Base-by-base conservation (phyloP, 345 rosid species). In the Kernera saxatilis region DNA sequence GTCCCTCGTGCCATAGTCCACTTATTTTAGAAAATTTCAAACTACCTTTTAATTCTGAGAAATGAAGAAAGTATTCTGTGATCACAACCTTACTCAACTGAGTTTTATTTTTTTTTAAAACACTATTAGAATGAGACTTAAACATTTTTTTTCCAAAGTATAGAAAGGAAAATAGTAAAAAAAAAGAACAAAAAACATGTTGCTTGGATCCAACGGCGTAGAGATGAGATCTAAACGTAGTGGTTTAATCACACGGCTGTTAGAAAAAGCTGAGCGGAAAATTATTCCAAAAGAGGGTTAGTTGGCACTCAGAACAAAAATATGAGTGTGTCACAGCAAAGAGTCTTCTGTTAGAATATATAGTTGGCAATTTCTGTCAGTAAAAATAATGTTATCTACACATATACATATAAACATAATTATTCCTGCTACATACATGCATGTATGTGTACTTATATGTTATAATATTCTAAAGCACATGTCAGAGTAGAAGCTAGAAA, bases 311-410 rank as follows among this genome's bases (percentile, higher is more conserved):
- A 60, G 75, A 83, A 69, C 66, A 61, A 69, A 74, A 77, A 82
- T 69, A 78, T 70, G 83, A 80, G 89, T 88, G 90, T 80, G 87
- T 80, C 84, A 88, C 94, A 90, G 89, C 89, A 79, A 83, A 82
- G 82, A 84, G 79, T 68, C 84, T 79, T 71, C 85, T 80, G 81
- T 70, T 77, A 81, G 77, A 80, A 83, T 81, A 83, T 68, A 32
- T 70, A 76, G 93, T 86, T 86, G 95, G 92, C 89, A 82, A 81
- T 52, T 79, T 66, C 75, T 87, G 98, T 87, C 89, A 82, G 96
- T 82, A 60, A 81, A 71, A 76, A 73, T 44, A 57, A 32, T 71
- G 55, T 68, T 60, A 67, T 75, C 69, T 46, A 51, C 56, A 49
- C 23, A 55, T 43, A 39, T 40, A 19, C 22, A 30, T 21, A 56